phyloP scores from a whole-genome alignment of 192 early-diverging fungal species.

The Gigaspora rosea region DNA sequence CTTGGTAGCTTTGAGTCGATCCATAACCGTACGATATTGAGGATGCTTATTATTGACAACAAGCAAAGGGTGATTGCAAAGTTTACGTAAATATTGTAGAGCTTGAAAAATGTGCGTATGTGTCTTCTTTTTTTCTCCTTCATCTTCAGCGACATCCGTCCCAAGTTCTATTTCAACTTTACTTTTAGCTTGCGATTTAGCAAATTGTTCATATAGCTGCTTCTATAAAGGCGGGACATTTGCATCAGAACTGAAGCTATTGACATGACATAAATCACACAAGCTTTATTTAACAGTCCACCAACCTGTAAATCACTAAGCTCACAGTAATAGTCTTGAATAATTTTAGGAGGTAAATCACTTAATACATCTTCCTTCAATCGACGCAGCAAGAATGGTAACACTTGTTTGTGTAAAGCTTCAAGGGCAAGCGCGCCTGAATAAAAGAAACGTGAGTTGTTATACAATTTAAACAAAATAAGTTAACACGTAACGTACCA shows the following conservation, averaged over 20 bases:
- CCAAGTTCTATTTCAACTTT: constrained; percentile 52
- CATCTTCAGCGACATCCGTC: constrained; percentile 33
- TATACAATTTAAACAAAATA: neutral
- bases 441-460: neutral
- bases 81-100: constrained; percentile 90
- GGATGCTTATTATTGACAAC: constrained; percentile 91
- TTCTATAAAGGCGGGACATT: constrained; percentile 33
- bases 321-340: constrained; percentile 99
- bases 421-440: constrained; percentile 84
- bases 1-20: constrained; percentile 56
- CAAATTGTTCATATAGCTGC: constrained; percentile 92
- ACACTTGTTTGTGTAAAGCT: constrained; percentile 92
- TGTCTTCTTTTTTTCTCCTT: constrained; percentile 45
- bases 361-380: constrained; percentile 98
- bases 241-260: too few relatives aligned
- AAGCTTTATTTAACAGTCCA: too few relatives aligned
- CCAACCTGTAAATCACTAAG: constrained; percentile 76
- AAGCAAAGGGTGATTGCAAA: constrained; percentile 94
- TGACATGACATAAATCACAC: too few relatives aligned
- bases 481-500: constrained; percentile 34
- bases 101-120: constrained; percentile 95
- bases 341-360: constrained; percentile 98
- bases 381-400: constrained; percentile 93
- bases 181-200: constrained; percentile 64
- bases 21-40: constrained; percentile 69